Evolutionary conservation across 805 yeast species (phyloP).

Genomic region (Candida michaelii): DNA sequence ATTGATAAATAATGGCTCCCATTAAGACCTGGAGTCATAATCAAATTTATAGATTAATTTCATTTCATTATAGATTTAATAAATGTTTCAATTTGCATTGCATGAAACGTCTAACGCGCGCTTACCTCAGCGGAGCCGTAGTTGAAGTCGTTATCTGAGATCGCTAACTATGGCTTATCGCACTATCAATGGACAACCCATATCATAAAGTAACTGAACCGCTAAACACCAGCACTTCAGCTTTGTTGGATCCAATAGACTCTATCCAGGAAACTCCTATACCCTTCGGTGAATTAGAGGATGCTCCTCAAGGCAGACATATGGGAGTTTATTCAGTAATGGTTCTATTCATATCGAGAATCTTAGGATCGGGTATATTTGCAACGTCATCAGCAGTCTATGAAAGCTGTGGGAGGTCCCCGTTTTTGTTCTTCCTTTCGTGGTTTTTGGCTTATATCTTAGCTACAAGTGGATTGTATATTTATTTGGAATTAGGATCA

Average conservation of each 20-base stretch:
- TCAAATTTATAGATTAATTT: too few species aligned
- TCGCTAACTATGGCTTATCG: neutral
- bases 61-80: too few species aligned
- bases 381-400: conserved; percentile 69
- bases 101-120: too few species aligned
- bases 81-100: too few species aligned
- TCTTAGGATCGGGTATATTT: conserved; percentile 77
- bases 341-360: conserved; percentile 62
- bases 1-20: too few species aligned
- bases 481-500: conserved; percentile 69
- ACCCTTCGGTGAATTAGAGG: conserved; percentile 39
- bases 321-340: conserved; percentile 67
- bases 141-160: too few species aligned
- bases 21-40: too few species aligned
- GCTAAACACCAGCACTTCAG: conserved; percentile 9
- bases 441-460: conserved; percentile 64
- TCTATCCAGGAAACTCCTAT: neutral
- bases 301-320: conserved; percentile 73
- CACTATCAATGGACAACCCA: neutral
- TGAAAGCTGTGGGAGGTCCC: conserved; percentile 67
- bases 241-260: conserved; percentile 10
- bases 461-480: conserved; percentile 65
- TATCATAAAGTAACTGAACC: neutral
- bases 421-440: conserved; percentile 54
- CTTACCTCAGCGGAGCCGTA: too few species aligned